Conservation (phyloP, 2,329 filamentous ascomycete genomes). For the Aspergillus bombycis region DNA sequence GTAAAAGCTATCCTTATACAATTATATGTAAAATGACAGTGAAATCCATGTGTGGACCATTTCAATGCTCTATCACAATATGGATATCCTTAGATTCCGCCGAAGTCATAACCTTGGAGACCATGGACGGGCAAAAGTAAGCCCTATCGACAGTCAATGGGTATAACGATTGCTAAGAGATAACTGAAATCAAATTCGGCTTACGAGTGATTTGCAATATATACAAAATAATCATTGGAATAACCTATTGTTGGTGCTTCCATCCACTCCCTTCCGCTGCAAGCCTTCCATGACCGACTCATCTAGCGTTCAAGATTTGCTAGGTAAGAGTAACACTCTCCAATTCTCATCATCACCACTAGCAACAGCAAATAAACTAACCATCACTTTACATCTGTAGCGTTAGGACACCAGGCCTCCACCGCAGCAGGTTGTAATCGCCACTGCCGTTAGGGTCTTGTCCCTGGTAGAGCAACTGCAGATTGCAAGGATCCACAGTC, state of each 20-base stretch:
- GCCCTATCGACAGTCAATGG: not conserved
- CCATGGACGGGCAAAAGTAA: not conserved
- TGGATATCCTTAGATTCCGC: not conserved
- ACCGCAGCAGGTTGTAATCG: conserved; percentile 58
- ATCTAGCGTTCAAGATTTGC: not conserved
- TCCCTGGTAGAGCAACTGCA: conserved; percentile 68
- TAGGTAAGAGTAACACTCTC: not conserved
- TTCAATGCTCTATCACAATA: not conserved
- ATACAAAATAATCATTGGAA: not conserved
- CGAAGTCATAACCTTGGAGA: not conserved
- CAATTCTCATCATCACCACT: not conserved
- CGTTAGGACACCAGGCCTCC: conserved; percentile 60
- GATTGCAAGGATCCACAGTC: conserved; percentile 65
- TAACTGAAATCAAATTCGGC: not conserved
- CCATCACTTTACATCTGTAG: conserved; percentile 28
- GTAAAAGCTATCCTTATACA: too few relatives aligned
- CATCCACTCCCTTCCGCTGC: not conserved
- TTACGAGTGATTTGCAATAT: not conserved
- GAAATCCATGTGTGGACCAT: not conserved
- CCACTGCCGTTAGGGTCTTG: conserved; percentile 45
- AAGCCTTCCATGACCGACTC: not conserved
- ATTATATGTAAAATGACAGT: too few relatives aligned
- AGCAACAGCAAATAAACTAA: not conserved
- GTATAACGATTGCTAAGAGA: not conserved
- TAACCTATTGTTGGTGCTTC: not conserved